Percentiles rank a stretch among this genome's conserved stretches.
Conservation (phyloP, 805 yeast species). For the Yarrowia sp. region DNA sequence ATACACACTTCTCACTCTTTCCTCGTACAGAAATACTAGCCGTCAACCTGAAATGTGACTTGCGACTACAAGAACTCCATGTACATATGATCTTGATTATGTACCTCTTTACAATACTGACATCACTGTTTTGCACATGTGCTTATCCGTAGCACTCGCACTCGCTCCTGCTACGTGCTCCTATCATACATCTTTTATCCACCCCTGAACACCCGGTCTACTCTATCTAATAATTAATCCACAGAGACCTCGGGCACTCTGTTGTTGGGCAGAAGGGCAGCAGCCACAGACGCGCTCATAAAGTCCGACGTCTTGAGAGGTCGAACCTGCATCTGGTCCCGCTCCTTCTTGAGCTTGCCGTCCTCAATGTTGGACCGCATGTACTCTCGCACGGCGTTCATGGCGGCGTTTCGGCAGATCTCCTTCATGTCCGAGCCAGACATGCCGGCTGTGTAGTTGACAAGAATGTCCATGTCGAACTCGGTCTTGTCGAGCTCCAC, state of each 20-base stretch:
- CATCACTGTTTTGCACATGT: too few species aligned
- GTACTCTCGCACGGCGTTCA: conserved; percentile 85
- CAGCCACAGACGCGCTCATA: conserved; percentile 36
- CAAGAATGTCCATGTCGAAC: conserved; percentile 69
- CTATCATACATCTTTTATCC: too few species aligned
- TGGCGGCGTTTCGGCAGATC: conserved; percentile 90
- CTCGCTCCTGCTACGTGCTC: too few species aligned
- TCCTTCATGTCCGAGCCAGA: conserved; percentile 95
- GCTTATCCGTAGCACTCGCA: too few species aligned
- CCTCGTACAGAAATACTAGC: too few species aligned
- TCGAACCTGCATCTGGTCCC: conserved; percentile 58
- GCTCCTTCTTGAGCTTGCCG: conserved; percentile 49
- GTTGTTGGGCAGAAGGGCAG: conserved; percentile 34
- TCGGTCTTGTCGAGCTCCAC: conserved; percentile 62
- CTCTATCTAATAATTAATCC: conserved; percentile 30
- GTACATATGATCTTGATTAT: too few species aligned
- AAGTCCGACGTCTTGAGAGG: conserved; percentile 73
- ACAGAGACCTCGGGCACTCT: conserved; percentile 35
- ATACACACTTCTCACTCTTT: too few species aligned
- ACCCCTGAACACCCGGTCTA: background rate
- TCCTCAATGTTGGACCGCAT: conserved; percentile 65
- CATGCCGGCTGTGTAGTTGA: conserved; percentile 69
- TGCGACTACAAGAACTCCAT: too few species aligned
- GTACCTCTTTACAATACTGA: too few species aligned
- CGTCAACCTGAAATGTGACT: too few species aligned